phyloP scores from a whole-genome alignment of 352 stramenopile species.

The Phytophthora pisi region DNA sequence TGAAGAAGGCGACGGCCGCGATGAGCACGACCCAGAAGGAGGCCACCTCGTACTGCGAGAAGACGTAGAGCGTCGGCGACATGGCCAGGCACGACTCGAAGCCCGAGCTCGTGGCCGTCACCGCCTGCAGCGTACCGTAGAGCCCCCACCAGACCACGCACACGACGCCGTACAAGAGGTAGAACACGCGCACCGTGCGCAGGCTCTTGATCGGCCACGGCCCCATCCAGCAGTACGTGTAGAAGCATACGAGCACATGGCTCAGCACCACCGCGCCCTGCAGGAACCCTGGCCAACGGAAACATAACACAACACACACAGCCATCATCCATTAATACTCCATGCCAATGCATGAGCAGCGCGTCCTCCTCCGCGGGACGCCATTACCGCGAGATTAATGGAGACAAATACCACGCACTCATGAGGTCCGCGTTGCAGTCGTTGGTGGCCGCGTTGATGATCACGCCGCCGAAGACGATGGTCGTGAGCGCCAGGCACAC shows the following conservation, averaged over 20 bases:
- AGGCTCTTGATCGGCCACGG: constrained; percentile 59
- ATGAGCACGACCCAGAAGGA: constrained; percentile 70
- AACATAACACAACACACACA: constrained; percentile 10
- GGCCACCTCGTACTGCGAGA: constrained; percentile 74
- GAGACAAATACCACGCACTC: constrained; percentile 38
- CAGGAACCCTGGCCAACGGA: constrained; percentile 49
- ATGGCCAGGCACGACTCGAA: constrained; percentile 75
- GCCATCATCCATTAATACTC: constrained; percentile 15
- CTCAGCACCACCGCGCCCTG: constrained; percentile 70
- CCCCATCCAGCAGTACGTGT: constrained; percentile 77
- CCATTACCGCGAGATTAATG: constrained; percentile 2
- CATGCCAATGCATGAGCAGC: not conserved
- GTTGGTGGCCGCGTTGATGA: constrained; percentile 72
- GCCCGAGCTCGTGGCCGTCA: constrained; percentile 58
- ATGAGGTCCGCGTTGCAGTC: constrained; percentile 74
- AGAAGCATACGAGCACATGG: constrained; percentile 71
- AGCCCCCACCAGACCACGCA: constrained; percentile 72
- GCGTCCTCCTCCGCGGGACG: constrained; percentile 3
- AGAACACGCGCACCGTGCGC: constrained; percentile 65
- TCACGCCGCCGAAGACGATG: constrained; percentile 63
- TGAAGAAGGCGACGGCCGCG: constrained; percentile 50
- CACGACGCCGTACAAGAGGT: constrained; percentile 61
- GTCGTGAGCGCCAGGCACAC: constrained; percentile 65
- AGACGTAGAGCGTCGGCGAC: constrained; percentile 68
- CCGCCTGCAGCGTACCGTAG: constrained; percentile 67